Conservation (phyloP, 805 yeast species). For the Hanseniaspora jakobsenii region DNA sequence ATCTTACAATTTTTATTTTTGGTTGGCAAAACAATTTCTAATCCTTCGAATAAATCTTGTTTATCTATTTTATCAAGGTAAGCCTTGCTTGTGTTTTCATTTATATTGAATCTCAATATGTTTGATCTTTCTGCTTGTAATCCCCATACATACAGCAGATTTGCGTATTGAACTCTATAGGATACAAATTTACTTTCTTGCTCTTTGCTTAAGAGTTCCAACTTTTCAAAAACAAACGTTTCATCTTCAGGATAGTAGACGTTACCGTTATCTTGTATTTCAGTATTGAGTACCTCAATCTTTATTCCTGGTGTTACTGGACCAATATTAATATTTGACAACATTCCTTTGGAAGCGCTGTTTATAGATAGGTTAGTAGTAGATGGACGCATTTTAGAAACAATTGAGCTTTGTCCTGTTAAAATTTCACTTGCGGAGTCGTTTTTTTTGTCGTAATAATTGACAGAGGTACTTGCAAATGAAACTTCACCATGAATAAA, state of each 20-base stretch:
- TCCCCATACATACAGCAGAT: slow-evolving; percentile 71
- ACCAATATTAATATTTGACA: not conserved
- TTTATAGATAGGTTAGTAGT: not conserved
- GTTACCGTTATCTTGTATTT: slow-evolving; percentile 11
- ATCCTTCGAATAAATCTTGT: slow-evolving; percentile 30
- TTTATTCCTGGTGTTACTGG: not conserved
- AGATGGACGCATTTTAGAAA: not conserved
- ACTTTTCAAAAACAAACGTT: slow-evolving; percentile 17
- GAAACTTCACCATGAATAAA: not conserved
- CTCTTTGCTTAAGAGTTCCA: slow-evolving; percentile 20
- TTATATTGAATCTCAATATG: slow-evolving; percentile 40
- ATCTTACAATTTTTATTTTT: slow-evolving; percentile 42
- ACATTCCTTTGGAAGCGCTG: not conserved
- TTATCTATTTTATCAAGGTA: slow-evolving; percentile 23
- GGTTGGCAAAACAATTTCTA: slow-evolving; percentile 18
- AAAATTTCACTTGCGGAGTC: not conserved
- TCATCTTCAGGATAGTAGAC: slow-evolving; percentile 6
- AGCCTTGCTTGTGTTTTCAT: slow-evolving; percentile 27
- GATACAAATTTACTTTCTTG: slow-evolving; percentile 24
- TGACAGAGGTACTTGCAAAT: not conserved
- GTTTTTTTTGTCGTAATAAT: not conserved
- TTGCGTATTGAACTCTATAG: slow-evolving; percentile 63
- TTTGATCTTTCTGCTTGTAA: slow-evolving; percentile 68
- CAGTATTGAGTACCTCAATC: slow-evolving; percentile 8
- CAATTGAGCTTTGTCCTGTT: slow-evolving; percentile 1